Evolutionary conservation across 2,329 filamentous ascomycete species (phyloP), one percentile per base, ranked within the genome.

Genomic region (Chaetothyriales sp.): DNA sequence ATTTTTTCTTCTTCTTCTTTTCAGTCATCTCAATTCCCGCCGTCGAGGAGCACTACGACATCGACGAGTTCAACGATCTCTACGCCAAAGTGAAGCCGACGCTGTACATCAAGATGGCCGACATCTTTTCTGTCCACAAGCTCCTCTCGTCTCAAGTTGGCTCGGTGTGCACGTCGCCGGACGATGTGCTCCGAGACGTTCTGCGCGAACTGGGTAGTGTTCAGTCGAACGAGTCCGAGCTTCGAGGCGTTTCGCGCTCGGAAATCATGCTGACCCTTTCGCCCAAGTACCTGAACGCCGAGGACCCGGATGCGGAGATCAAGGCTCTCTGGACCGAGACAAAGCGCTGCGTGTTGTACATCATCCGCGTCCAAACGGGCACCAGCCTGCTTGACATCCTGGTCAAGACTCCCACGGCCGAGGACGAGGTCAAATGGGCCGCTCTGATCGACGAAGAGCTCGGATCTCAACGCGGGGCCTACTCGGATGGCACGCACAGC

Each of bases 271-370:
- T 95, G 73, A 94, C 88, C 54, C 73, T 95, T 44, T 92, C 85
- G 45, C 87, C 89, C 40, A 94, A 92, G 67, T 79, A 94, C 50
- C 88, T 94, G 64, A 86, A 94, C 62, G 74, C 89, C 55, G 86
- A 94, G 62, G 92, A 98, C 65, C 90, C 92, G 3, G 90, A 97
- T 64, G 88, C 89, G 3, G 86, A 92, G 54, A 76, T 92, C 57
- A 95, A 97, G 70, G 77, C 89, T 1, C 76, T 98, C 2, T 95
- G 95, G 67, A 97, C 95, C 82, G 92, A 97, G 70, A 97, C 92
- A 2, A 98, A 98, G 72, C 83, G 92, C 62, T 95, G 92, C 64
- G 85, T 97, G 43, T 74, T 98, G 56, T 98, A 97, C 69, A 97
- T 98, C 66, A 97, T 98, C 64, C 85, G 92, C 54, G 85, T 98